Evolutionary conservation across 805 yeast genomes (phyloP), one percentile per base, ranked within the genome.

Genomic region (Saccharomycopsis amapae): DNA sequence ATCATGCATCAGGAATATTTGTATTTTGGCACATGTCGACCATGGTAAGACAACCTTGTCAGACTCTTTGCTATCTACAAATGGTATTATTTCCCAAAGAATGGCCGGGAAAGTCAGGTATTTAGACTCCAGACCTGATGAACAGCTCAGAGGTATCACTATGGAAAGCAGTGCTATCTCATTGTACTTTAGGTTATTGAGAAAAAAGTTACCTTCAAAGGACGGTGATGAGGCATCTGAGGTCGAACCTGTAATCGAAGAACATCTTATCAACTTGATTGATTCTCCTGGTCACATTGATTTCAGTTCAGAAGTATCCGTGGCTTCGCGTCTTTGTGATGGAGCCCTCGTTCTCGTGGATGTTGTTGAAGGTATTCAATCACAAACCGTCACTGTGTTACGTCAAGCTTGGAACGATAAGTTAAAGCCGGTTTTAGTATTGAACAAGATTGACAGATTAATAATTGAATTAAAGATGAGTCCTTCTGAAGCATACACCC

Each of bases 241-340:
- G 2, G 40, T 22, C 13, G 45, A 45, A n/a, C 66, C 68, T 9
- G 48, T 65, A n/a, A 74, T 81, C 33, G 77, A 76, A 35, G 96
- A 93, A 58, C 85, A 85, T 63, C 66, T 93, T 45, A 82, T 93
- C 58, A 93, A 93, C 59, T 72, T 93, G 56, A 90, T 93, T 48
- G 99, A 93, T 63, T 90, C 97, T 0, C 99, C 99, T 0, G 99
- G 99, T n/a, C 99, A 93, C 58, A 87, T 93, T 49, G 99, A 93
- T 64, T 93, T 93, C 62, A 83, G 95, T 1, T 83, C 94, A 10
- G 99, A 93, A 60, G 99, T 93, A 0, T 85, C 96, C 23, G 85
- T 96, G 0, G 95, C 97, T 1, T 88, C 97, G 1, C 72, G 98
- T 57, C 68, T 93, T 37, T 93, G 97, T 67, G 99, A 93, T 60